Evolutionary conservation across 768 basidiomycete genomes (phyloP), one percentile per base, ranked within the genome.

Genomic region (Coprinellus aureogranulatus): DNA sequence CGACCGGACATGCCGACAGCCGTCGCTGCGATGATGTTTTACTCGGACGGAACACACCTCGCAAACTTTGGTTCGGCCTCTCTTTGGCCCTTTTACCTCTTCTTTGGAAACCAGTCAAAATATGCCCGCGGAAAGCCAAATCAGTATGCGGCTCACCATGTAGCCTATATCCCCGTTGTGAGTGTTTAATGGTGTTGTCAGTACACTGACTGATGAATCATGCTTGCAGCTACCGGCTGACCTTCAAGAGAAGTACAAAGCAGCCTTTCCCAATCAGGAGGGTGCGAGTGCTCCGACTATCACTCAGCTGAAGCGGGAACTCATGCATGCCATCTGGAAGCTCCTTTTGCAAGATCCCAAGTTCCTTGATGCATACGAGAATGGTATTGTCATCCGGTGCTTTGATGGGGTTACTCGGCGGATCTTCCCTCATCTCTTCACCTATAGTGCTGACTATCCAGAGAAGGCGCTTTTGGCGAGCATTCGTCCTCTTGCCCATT

Each of bases 141-240:
- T 2, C 54, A 61, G 0, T 56, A 61, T 18, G 63, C 74, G 1
- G 68, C 66, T 16, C 74, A 79, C 51, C 75, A 76, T 52, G 14
- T 77, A 9, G 76, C 72, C 9, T 78, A 78, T 59, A 69, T 81
- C 25, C 75, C 75, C 59, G 72, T 9, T 64, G 69, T 1, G 14
- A 34, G 67, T 69, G 47, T 37, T 30, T 0, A 8, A 40, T 53
- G 2, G 18, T 9, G 18, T 40, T 37, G 18, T 9, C 11, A n/a
- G 8, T 20, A 9, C 23, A 28, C 16, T 42, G 14, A 10, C 16
- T 30, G 11, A 11, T 50, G 30, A 50, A 4, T 50, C 22, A 9
- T 34, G 8, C 41, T 11, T 22, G 4, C 28, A 53, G 52, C 52
- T 53, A 3, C 26, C 40, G 39, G 71, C 8, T 62, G 67, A 41